A percentile compares a stretch with the other conserved stretches of the same genome.
Evolutionary conservation across 176 grass and related monocot species (phyloP).

Genomic region (Cenchrus americanus): DNA sequence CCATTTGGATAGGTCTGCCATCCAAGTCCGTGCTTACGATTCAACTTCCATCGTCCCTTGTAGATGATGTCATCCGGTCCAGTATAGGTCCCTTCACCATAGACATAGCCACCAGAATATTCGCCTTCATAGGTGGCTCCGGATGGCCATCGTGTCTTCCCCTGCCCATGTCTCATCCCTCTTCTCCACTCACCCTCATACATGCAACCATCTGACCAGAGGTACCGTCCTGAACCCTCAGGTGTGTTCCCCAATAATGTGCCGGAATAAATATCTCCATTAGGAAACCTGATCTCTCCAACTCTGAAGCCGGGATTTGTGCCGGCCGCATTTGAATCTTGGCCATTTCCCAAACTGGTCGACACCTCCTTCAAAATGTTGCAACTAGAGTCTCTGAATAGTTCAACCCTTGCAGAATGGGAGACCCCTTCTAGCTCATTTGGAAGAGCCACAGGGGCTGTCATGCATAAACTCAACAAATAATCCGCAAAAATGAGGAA

Average conservation of each 20-base stretch:
- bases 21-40: slow-evolving; percentile 85
- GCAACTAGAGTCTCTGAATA: slow-evolving; percentile 57
- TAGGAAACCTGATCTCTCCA: slow-evolving; percentile 60
- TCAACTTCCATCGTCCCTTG: slow-evolving; percentile 89
- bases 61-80: slow-evolving; percentile 64
- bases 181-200: slow-evolving; percentile 87
- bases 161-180: slow-evolving; percentile 88
- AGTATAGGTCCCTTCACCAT: slow-evolving; percentile 73
- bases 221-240: slow-evolving; percentile 76
- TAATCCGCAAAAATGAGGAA: background rate
- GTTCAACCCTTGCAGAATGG: slow-evolving; percentile 52
- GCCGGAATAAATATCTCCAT: slow-evolving; percentile 73
- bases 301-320: slow-evolving; percentile 58
- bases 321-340: slow-evolving; percentile 52
- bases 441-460: slow-evolving; percentile 65
- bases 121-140: slow-evolving; percentile 74
- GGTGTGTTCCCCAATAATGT: slow-evolving; percentile 72
- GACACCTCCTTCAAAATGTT: slow-evolving; percentile 55
- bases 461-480: slow-evolving; percentile 66
- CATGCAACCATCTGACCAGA: slow-evolving; percentile 76
- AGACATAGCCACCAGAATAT: slow-evolving; percentile 83
- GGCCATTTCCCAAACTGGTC: slow-evolving; percentile 47
- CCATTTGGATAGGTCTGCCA: slow-evolving; percentile 80
- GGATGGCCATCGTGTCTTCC: slow-evolving; percentile 70
- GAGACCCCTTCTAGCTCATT: slow-evolving; percentile 59